These are phyloP conservation scores for Aristolochia californica DNA, from an alignment of 164 flowering plant genomes.

Conservation along the genomic window DNA sequence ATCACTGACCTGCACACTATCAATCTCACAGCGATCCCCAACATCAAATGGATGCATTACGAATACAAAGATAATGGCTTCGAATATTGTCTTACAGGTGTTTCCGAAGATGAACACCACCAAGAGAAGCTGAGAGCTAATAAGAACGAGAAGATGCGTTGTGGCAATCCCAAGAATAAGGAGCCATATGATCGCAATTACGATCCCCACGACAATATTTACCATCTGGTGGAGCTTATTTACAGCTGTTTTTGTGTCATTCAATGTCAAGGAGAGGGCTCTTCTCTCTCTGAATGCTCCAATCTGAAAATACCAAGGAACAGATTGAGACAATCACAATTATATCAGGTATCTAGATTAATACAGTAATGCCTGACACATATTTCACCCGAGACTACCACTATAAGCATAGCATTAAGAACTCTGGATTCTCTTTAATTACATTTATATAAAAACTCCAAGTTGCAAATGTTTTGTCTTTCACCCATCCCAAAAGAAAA, in stretches of 20 bases:
- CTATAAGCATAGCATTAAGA: too few species aligned
- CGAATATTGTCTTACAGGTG: slow-evolving; percentile 50
- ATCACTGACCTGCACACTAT: slow-evolving; percentile 43
- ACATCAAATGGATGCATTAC: slow-evolving; percentile 63
- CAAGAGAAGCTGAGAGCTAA: slow-evolving; percentile 52
- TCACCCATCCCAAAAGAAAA: too few species aligned
- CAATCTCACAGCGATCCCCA: slow-evolving; percentile 58
- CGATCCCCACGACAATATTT: slow-evolving; percentile 26
- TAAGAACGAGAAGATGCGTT: slow-evolving; percentile 32
- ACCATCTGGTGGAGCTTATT: slow-evolving; percentile 49
- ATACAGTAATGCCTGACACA: too few species aligned
- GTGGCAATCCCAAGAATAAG: slow-evolving; percentile 42
- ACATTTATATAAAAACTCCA: too few species aligned
- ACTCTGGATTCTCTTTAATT: too few species aligned
- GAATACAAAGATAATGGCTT: slow-evolving; percentile 53
- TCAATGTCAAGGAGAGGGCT: slow-evolving; percentile 52
- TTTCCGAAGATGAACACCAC: slow-evolving; percentile 54
- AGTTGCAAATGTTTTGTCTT: too few species aligned
- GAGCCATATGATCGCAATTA: slow-evolving; percentile 36
- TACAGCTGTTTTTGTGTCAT: slow-evolving; percentile 67
- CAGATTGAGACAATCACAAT: too few species aligned
- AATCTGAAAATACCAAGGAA: slow-evolving; percentile 23
- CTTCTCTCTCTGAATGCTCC: slow-evolving; percentile 51
- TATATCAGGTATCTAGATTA: too few species aligned
- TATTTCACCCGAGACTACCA: too few species aligned